Percentiles rank a stretch among this genome's conserved stretches.
These are phyloP conservation scores for Pythium volutum DNA, from an alignment of 352 stramenopile genomes.

Conservation along the genomic window DNA sequence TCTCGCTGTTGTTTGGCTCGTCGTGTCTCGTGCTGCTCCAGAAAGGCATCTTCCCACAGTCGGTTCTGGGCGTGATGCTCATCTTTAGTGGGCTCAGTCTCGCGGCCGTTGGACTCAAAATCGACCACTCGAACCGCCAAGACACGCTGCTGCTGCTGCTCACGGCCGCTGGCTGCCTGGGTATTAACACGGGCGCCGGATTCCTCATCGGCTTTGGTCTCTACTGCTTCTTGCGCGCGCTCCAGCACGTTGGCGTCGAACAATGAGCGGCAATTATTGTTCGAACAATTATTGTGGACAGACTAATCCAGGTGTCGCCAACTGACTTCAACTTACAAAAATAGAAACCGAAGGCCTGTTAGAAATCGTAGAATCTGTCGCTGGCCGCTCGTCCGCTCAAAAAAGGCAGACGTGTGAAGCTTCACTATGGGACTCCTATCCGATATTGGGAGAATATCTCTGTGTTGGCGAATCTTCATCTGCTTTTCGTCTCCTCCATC, in stretches of 20 bases:
- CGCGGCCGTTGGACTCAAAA: conserved; percentile 30
- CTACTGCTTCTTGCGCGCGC: conserved; percentile 22
- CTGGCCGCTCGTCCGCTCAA: not conserved
- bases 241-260: conserved; percentile 10
- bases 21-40: conserved; percentile 47
- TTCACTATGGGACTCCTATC: not conserved
- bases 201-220: conserved; percentile 31
- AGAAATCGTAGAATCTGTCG: not conserved
- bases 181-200: conserved; percentile 31
- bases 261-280: not conserved
- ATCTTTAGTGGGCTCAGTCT: conserved; percentile 32
- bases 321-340: conserved; percentile 7
- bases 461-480: too few species aligned
- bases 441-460: too few species aligned
- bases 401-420: not conserved
- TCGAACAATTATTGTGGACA: not conserved
- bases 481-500: not conserved
- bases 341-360: not conserved
- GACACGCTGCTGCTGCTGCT: conserved; percentile 29
- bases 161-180: conserved; percentile 28
- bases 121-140: conserved; percentile 27
- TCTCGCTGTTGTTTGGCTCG: conserved; percentile 88
- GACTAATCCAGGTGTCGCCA: not conserved
- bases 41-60: conserved; percentile 36
- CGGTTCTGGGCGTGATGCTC: conserved; percentile 32